Percentiles rank a stretch among this genome's conserved stretches.
Evolutionary conservation across 441 rosid genomes (phyloP).

Genomic region (Adansonia madagascariensis): DNA sequence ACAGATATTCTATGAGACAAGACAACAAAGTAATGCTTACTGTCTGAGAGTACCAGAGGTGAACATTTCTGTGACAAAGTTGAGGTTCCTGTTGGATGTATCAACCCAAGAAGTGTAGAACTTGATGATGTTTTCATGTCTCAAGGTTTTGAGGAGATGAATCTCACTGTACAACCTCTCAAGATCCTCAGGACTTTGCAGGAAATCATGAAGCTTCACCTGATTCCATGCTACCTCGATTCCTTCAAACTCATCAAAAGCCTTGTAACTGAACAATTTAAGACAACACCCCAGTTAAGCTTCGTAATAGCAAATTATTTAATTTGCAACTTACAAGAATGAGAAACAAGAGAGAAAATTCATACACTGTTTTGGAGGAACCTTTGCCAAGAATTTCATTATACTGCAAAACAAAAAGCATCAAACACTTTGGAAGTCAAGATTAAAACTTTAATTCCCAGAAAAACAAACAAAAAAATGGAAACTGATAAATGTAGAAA

Average conservation of each 20-base stretch:
- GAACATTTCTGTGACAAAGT: slow-evolving; percentile 78
- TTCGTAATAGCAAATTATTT: slow-evolving; percentile 1
- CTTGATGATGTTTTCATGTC: slow-evolving; percentile 73
- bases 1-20: background rate
- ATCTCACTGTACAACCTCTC: slow-evolving; percentile 78
- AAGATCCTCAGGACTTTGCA: slow-evolving; percentile 64
- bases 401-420: slow-evolving; percentile 43
- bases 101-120: slow-evolving; percentile 83
- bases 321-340: slow-evolving; percentile 19
- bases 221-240: slow-evolving; percentile 84
- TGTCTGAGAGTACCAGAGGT: slow-evolving; percentile 78
- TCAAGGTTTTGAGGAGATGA: slow-evolving; percentile 67
- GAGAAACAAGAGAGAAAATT: slow-evolving; percentile 23
- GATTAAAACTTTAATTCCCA: background rate
- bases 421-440: background rate
- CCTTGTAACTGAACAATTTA: slow-evolving; percentile 51
- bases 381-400: slow-evolving; percentile 76
- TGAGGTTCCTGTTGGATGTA: slow-evolving; percentile 60
- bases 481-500: background rate
- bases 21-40: slow-evolving; percentile 43
- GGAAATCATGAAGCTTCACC: slow-evolving; percentile 72
- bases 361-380: slow-evolving; percentile 76
- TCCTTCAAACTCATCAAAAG: slow-evolving; percentile 76
- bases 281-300: background rate
- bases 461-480: background rate